Base-by-base conservation (phyloP, 345 rosid species). In the Bruguiera sexangula region DNA sequence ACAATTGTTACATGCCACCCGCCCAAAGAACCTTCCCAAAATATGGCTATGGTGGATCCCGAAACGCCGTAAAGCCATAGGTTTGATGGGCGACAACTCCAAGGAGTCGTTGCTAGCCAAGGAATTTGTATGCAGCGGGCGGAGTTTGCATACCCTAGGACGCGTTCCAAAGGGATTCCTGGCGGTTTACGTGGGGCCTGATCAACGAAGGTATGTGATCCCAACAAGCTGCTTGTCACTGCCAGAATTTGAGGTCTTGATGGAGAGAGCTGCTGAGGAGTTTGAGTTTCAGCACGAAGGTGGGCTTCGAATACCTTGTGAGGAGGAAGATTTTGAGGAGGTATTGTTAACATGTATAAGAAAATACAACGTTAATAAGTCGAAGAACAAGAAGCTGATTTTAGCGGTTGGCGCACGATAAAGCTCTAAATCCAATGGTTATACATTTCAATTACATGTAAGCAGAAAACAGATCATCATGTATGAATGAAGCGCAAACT, bases 261-360 rank as follows among this genome's bases (percentile, higher is more conserved):
- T 89, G 96, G 96, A 89, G 22, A 69, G 55, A 71, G 84, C 62
- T 66, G 93, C 85, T 0, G 88, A 86, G 32, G 88, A 89, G 81
- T 82, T 83, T 76, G 93, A 89, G 3, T 88, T 74, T 67, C 82
- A 83, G 15, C 88, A 86, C 52, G 81, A 82, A 55, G 86, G 85
- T 34, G 89, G 84, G 29, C 78, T 89, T 51, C 82, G 73, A 72
- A 55, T 89, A 56, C 91, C 89, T 18, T 87, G 96, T 62, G 89
- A 86, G 5, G 86, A 81, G 67, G 70, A 79, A 60, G 78, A 79
- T 15, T 89, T 88, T 71, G 81, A 85, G 75, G 77, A 85, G 43
- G 75, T 88, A 67, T 77, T 89, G 65, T 16, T 63, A 57, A 78
- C 79, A 56, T 83, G 81, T 69, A 1, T 46, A 57, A 66, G 43